Base-by-base conservation (phyloP, 306 rosid species). In the Glycine latifolia region DNA sequence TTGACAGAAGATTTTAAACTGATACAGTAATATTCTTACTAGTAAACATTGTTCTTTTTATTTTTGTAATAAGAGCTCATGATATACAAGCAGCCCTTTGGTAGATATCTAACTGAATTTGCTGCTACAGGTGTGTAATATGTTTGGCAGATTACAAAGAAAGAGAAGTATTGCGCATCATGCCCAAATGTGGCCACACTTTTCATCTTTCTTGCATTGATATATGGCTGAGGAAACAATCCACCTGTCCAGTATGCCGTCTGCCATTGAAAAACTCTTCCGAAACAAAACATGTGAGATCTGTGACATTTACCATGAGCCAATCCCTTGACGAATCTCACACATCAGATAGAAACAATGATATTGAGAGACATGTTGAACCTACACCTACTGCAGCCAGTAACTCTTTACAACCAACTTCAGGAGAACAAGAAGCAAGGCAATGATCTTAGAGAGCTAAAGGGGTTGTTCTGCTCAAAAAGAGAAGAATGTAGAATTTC, bases 241-340 rank as follows among this genome's bases (percentile, higher is more conserved):
- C 97, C 60, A 95, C 99, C 10, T 95, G 99, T 78, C 99, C 99
- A 1, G 94, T 95, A 10, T 95, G 99, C 87, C 97, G 99, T 50
- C 81, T 95, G 5, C 93, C 97, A 7, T 72, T 95, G 84, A 92
- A 91, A 58, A 93, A 89, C 50, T 83, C 93, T 67, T 77, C 86
- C 13, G 89, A 86, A 41, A 71, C 89, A 39, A 90, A 89, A 83
- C 93, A 90, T 68, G 86, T 70, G 80, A 88, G 90, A 67, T 88
- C 94, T 47, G 91, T 92, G 43, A 89, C 92, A 44, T 87, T 91
- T 53, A 89, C 85, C 81, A 69, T 67, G 55, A 83, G 85, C 86
- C 93, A 84, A 10, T 47, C 79, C 41, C 75, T 53, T 43, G 88
- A 93, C 3, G 94, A 87, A 50, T 81, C 95, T 44, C 91, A 87